A percentile compares a stretch with the other conserved stretches of the same genome.
Conservation (phyloP, 2,329 filamentous ascomycete species). For the Fusarium compactum region DNA sequence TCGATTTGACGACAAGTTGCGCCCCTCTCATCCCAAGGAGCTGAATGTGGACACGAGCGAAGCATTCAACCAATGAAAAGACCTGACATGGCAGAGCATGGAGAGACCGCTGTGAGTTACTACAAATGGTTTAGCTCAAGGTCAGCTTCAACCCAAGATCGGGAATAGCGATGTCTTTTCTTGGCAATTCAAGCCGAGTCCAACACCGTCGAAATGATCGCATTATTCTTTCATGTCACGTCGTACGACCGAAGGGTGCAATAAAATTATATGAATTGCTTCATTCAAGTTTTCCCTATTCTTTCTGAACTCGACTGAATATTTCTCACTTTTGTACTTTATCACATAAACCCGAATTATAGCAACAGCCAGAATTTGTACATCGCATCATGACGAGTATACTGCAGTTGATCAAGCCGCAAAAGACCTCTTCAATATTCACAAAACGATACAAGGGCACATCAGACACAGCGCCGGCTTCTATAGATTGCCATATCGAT, state of each 20-base stretch:
- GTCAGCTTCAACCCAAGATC: not conserved
- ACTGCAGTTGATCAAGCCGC: conserved; percentile 17
- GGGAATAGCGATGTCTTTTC: conserved; percentile 5
- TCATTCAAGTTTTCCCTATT: no score
- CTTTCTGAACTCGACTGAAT: no score
- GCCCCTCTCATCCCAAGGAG: not conserved
- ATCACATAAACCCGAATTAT: not conserved
- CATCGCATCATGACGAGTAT: conserved; percentile 19
- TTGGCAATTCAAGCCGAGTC: conserved; percentile 15
- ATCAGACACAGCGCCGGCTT: not conserved
- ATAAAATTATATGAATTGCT: not conserved
- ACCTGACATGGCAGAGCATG: not conserved
- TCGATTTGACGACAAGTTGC: not conserved
- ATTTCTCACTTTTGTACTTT: no score
- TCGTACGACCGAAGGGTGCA: not conserved
- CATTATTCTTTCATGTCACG: not conserved
- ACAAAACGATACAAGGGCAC: not conserved
- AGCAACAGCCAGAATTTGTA: not conserved
- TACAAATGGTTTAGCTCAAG: accelerated
- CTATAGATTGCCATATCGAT: conserved; percentile 21
- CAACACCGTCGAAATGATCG: not conserved
- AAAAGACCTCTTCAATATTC: not conserved
- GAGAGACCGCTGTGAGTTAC: conserved; percentile 2
- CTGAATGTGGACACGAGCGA: not conserved
- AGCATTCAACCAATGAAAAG: not conserved